Conservation (phyloP, 2,329 filamentous ascomycete genomes). For the Drechslerella coelobrocha region DNA sequence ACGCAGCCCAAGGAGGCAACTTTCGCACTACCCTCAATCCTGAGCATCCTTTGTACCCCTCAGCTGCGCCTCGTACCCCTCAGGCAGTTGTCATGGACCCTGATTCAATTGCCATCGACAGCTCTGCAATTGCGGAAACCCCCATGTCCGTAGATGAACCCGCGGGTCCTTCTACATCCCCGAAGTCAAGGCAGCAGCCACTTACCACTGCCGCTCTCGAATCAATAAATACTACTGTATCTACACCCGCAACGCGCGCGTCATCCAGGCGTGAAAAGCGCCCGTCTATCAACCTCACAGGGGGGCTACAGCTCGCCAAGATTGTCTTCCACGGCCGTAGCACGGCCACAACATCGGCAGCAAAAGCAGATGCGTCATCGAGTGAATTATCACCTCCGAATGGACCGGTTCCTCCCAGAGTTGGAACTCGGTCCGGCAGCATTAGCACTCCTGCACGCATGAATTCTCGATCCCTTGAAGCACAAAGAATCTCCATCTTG, state of each 20-base stretch:
- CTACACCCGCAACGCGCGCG: constrained; percentile 41
- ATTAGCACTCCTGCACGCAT: constrained; percentile 42
- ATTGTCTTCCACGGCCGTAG: constrained; percentile 50
- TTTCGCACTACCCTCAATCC: neutral
- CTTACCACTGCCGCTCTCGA: constrained; percentile 45
- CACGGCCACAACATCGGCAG: constrained; percentile 36
- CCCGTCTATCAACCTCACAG: constrained; percentile 17
- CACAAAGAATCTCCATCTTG: constrained; percentile 36
- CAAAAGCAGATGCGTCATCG: constrained; percentile 16
- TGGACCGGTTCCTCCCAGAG: constrained; percentile 31
- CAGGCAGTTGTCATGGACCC: constrained; percentile 6
- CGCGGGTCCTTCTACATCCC: constrained; percentile 15
- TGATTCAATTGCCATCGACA: constrained; percentile 32
- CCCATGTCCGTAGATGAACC: constrained; percentile 40
- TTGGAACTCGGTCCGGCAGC: constrained; percentile 43
- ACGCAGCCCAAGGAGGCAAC: constrained; percentile 5
- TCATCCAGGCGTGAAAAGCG: constrained; percentile 49
- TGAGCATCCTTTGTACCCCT: constrained; percentile 5
- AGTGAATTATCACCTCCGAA: constrained; percentile 42
- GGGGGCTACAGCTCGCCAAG: constrained; percentile 44
- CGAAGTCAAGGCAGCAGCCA: constrained; percentile 33
- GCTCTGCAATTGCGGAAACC: constrained; percentile 40
- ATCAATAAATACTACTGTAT: constrained; percentile 40
- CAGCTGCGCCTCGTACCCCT: constrained; percentile 26
- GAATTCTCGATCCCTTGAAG: constrained; percentile 46